Evolutionary conservation across 345 rosid species (phyloP).

Genomic region (Nasturtium officinale): DNA sequence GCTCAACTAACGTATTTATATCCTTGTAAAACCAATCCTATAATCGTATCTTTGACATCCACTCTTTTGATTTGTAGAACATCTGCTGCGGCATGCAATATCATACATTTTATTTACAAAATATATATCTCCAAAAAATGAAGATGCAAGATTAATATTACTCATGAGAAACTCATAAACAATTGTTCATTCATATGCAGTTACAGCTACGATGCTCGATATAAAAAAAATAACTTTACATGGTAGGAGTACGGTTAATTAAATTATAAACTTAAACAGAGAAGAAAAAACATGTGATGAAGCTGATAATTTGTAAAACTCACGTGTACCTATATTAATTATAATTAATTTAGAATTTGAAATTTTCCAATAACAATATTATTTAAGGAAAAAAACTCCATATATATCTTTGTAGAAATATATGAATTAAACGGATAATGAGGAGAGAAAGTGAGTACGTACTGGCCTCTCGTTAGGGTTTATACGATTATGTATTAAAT

Average conservation of each 20-base stretch:
- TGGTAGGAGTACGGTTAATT: conserved; percentile 13
- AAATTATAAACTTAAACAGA: neutral
- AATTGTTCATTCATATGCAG: conserved; percentile 34
- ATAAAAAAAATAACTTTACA: conserved; percentile 12
- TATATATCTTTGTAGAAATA: conserved; percentile 10
- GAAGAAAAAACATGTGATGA: conserved; percentile 1
- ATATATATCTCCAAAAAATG: neutral
- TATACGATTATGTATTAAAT: conserved; percentile 29
- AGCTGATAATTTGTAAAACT: conserved; percentile 1
- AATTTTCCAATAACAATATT: conserved; percentile 2
- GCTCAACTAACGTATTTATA: neutral
- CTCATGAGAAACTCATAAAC: conserved; percentile 32
- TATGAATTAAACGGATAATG: conserved; percentile 21
- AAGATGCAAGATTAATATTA: conserved; percentile 9
- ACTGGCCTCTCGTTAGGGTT: conserved; percentile 40
- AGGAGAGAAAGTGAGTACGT: conserved; percentile 41
- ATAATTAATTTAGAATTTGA: neutral
- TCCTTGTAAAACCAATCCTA: neutral
- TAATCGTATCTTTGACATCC: neutral
- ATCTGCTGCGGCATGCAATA: neutral
- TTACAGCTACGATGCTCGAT: conserved; percentile 27
- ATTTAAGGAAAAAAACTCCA: conserved; percentile 7
- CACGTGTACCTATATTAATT: conserved; percentile 8
- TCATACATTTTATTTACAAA: neutral
- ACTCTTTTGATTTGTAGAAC: neutral